Base-by-base conservation (phyloP, 495 filamentous ascomycete genomes). In the Xylaria bambusicola region DNA sequence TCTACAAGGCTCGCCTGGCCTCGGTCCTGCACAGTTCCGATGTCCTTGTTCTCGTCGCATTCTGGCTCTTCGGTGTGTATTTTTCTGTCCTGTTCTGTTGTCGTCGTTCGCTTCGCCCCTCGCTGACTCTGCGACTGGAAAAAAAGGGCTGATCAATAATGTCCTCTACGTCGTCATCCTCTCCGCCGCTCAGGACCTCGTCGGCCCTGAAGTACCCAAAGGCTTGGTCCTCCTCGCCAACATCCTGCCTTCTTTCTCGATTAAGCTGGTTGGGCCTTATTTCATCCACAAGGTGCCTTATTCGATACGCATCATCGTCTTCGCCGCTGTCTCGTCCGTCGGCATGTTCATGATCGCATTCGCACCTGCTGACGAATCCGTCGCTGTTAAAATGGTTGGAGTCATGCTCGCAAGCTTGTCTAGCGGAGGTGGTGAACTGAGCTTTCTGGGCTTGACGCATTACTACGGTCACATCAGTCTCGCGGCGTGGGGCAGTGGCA, bases 161-260 rank as follows among this genome's bases (percentile, higher is more conserved):
- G 89, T 98, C 68, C 89, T 97, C 74, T 98, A 98, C 71, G 93
- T 98, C 31, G 88, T 98, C 71, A 91, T 98, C 71, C 86, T 98
- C 64, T 92, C 92, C 13, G 89, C 94, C n/a, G 93, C 94, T 20
- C 88, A 96, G 59, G 94, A 98, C 70, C 88, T 98, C 57, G 94
- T 98, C 68, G 93, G 93, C 10, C 85, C 88, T 36, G 69, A 76
- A 47, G 79, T 96, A 1, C 94, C 93, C 26, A 97, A 97, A 72
- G 91, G 87, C 56, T 81, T 95, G 47, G 93, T 98, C 61, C 88
- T 98, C 38, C 90, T 98, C 58, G 91, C 92, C 61, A 90, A 96
- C 72, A 90, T 98, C 58, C 79, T 95, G 17, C 94, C 94, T 10
- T 89, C 88, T 17, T 96, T 98, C 74, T 66, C 86, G 20, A 91